Base-by-base conservation (phyloP, 75 land plant genomes). In the Azolla pinnata region DNA sequence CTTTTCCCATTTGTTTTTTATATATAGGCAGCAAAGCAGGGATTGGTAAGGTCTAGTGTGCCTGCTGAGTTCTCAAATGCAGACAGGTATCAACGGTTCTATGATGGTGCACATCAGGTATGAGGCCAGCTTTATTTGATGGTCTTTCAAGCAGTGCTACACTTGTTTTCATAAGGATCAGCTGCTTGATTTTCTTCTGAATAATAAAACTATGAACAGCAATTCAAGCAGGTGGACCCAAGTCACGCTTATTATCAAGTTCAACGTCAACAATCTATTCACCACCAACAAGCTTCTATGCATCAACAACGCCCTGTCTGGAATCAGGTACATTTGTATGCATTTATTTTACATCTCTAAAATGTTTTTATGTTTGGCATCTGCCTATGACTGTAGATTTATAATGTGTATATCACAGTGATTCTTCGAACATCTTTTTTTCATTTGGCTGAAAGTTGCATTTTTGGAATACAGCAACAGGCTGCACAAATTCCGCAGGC, bases 1-100 rank as follows among this genome's bases (percentile, higher is more conserved):
- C n/a, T 7, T 24, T 19, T 51, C 20, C 57, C 57, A 54, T 7
- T 29, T 46, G 4, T 14, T 3, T 52, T 26, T 27, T 52, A 2
- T 10, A 3, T 52, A 29, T 29, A 38, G 59, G 44, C 59, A 1
- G 42, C 35, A 57, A 33, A 31, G 44, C 59, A 57, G 24, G 59
- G 26, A 7, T 2, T 19, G 7, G 9, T 31, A 25, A 38, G 59
- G 26, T 19, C 44, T 16, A 18, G 21, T 17, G 33, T 31, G 1
- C 16, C 20, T 4, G 21, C 4, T 57, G 35, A 33, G 14, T 33
- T 21, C 2, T 2, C 33, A 2, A 9, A 18, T 28, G 26, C 33
- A 17, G 31, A 38, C 19, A 33, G 33, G 8, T 33, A 38, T 18
- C 59, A 57, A 32, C 31, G 35, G 16, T n/a, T 2, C n/a, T 38